A percentile compares a stretch with the other conserved stretches of the same genome.
Conservation (phyloP, 176 grass and related monocot species). For the Otatea glauca region DNA sequence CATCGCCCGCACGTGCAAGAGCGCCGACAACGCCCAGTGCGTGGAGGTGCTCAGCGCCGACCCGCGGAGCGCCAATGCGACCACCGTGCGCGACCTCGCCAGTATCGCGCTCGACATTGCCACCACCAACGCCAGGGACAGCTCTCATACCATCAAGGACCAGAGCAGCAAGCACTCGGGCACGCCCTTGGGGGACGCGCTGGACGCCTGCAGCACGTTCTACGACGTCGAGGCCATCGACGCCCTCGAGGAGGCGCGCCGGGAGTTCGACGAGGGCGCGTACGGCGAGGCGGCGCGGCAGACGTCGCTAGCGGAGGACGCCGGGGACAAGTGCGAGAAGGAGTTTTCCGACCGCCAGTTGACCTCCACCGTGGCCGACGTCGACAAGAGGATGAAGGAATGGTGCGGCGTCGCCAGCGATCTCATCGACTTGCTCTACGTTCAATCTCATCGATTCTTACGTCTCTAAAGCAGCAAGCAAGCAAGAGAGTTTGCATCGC, state of each 20-base stretch:
- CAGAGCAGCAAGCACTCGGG: too few species aligned
- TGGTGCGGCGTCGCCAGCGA: not conserved
- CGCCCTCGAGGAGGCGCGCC: not conserved
- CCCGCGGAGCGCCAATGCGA: slow-evolving; percentile 19
- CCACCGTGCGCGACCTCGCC: slow-evolving; percentile 1
- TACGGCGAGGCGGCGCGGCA: not conserved
- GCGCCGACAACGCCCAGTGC: not conserved
- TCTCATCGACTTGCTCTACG: not conserved
- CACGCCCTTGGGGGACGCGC: not conserved
- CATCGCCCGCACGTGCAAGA: slow-evolving; percentile 27
- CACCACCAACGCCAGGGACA: not conserved
- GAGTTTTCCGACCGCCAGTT: not conserved
- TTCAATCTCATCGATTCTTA: not conserved
- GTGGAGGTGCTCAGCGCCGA: not conserved
- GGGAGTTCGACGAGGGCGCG: not conserved
- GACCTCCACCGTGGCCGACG: not conserved
- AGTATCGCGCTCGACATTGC: slow-evolving; percentile 24
- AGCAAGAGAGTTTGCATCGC: not conserved
- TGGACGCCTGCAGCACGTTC: not conserved
- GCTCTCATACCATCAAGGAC: not conserved
- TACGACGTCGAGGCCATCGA: not conserved
- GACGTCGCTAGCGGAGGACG: not conserved
- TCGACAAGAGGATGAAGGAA: slow-evolving; percentile 10
- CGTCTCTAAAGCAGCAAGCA: not conserved
- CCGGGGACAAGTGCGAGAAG: not conserved